These are phyloP conservation scores for Deuterostichococcus epilithicus DNA, from an alignment of 139 green algal genomes.

Conservation along the genomic window DNA sequence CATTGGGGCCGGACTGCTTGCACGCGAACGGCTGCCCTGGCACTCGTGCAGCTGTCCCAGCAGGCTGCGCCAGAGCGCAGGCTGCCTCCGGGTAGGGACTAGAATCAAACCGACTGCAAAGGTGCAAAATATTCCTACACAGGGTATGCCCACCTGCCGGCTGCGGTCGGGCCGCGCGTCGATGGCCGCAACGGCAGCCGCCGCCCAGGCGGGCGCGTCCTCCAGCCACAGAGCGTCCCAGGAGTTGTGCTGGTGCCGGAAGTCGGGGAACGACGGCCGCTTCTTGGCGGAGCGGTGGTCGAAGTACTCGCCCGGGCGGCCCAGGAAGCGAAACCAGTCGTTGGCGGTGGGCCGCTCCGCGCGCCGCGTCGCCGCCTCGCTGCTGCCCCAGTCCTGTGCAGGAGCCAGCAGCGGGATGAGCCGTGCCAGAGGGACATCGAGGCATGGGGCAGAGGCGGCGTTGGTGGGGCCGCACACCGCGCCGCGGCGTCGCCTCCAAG, in stretches of 20 bases:
- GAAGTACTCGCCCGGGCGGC: not conserved
- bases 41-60: too few relatives aligned
- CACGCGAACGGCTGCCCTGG: too few relatives aligned
- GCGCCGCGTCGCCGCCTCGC: not conserved
- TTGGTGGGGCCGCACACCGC: too few relatives aligned
- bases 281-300: conserved; percentile 1
- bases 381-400: not conserved
- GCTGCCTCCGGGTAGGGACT: too few relatives aligned
- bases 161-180: not conserved
- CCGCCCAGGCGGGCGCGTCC: not conserved
- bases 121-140: not conserved
- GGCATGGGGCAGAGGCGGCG: too few relatives aligned
- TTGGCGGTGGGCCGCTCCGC: not conserved
- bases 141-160: not conserved
- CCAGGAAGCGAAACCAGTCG: not conserved
- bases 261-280: not conserved
- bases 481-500: too few relatives aligned
- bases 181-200: not conserved
- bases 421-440: too few relatives aligned
- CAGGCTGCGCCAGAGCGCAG: too few relatives aligned
- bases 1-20: too few relatives aligned
- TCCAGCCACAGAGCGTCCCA: not conserved
- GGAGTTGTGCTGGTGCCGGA: not conserved
- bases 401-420: too few relatives aligned
- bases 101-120: too few relatives aligned